Evolutionary conservation across 768 basidiomycete species (phyloP), one percentile per base, ranked within the genome.

Genomic region (Aureoboletus auriporus): DNA sequence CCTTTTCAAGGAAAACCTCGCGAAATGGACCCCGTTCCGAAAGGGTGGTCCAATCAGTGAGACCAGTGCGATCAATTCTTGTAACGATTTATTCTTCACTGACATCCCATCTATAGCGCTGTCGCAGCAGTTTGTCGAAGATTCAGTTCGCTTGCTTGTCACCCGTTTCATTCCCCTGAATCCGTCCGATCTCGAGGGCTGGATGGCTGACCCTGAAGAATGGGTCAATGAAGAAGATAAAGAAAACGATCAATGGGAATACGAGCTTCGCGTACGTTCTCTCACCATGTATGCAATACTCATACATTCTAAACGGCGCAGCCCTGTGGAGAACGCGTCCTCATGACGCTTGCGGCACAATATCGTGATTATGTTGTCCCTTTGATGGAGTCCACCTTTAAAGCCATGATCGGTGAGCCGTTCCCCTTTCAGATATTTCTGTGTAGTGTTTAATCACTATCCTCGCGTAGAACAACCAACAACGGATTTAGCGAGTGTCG

Each of bases 321-420:
- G 95, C 85, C 93, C 1, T 95, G 93, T 60, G 89, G 89, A 40
- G 94, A 97, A 68, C 78, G 93, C n/a, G 89, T 97, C 23, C 73
- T 97, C 20, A 81, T 93, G 72, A 83, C 87, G 16, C 66, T 95
- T 16, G 77, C 83, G 14, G 72, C 77, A 41, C 82, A 89, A 62
- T 93, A 86, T 59, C 71, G 74, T 6, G 74, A 81, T 28, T 81
- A 78, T 56, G 84, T 93, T 23, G 74, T 78, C 0, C 89, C 89
- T 3, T 62, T 89, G 8, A 73, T 94, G 42, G 70, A 70, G 46
- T 61, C 69, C 17, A 79, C 76, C 7, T 89, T 87, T 65, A 72
- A 80, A 37, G 71, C 78, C 44, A 70, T 84, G 57, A 76, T 79
- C 34, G 69, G 92, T 89, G 62, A 62, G 29, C 23, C 27, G 37